Conservation (phyloP, 2,329 filamentous ascomycete species). For the Aspergillus pseudoglaucus region DNA sequence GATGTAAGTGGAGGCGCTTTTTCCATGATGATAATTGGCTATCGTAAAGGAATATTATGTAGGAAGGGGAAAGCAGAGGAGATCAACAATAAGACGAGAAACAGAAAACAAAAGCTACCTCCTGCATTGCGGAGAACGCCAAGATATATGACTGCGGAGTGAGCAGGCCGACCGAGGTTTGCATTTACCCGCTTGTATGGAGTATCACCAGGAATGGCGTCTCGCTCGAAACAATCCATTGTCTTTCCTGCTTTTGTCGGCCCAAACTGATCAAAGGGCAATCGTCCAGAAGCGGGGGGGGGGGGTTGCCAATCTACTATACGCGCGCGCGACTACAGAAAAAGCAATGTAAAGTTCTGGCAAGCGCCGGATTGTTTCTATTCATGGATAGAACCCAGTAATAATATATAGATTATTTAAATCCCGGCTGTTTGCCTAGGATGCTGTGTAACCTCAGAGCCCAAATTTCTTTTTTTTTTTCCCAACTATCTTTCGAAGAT, state of each 20-base stretch:
- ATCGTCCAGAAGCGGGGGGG: not conserved
- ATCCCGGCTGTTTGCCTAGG: not conserved
- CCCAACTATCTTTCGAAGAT: not conserved
- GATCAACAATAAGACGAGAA: not conserved
- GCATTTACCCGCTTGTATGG: not conserved
- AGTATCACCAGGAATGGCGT: not conserved
- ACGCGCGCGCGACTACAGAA: not conserved
- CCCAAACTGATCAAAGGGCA: not conserved
- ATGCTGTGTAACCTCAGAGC: not conserved
- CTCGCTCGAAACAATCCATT: not conserved
- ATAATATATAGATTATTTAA: not conserved
- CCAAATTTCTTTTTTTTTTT: not conserved
- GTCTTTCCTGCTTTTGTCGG: not conserved
- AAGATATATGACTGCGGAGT: not conserved
- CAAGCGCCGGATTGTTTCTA: not conserved
- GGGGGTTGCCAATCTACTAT: not conserved
- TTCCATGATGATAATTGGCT: slow-evolving; percentile 8
- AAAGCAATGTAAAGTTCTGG: not conserved
- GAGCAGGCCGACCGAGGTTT: not conserved
- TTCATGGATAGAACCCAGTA: not conserved
- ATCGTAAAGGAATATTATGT: not conserved
- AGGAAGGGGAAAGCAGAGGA: not conserved
- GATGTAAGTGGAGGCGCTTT: slow-evolving; percentile 15
- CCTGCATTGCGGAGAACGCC: not conserved
- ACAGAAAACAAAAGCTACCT: not conserved